These are phyloP conservation scores for Guadua angustifolia DNA, from an alignment of 176 grass and related monocot species.

Conservation along the genomic window DNA sequence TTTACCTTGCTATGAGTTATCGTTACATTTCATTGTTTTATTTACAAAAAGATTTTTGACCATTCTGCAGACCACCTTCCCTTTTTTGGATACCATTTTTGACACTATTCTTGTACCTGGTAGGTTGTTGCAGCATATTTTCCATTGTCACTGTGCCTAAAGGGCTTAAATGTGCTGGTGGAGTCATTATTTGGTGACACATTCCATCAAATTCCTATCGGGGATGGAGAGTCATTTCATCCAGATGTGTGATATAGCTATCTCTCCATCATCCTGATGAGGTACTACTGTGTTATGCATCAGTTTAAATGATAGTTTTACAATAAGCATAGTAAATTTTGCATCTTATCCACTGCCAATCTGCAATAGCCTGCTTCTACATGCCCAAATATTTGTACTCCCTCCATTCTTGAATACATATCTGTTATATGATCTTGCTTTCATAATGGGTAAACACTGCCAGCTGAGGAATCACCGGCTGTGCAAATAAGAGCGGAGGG, in stretches of 20 bases:
- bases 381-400: slow-evolving; percentile 5
- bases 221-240: slow-evolving; percentile 83
- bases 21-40: slow-evolving; percentile 32
- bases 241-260: slow-evolving; percentile 76
- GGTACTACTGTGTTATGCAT: slow-evolving; percentile 48
- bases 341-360: background rate
- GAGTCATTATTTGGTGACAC: slow-evolving; percentile 94
- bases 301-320: slow-evolving; percentile 29
- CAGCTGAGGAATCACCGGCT: too few species aligned
- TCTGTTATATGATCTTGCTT: too few species aligned
- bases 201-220: slow-evolving; percentile 73
- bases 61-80: background rate
- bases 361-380: background rate
- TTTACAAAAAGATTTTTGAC: background rate
- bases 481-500: too few species aligned
- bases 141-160: slow-evolving; percentile 70
- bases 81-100: slow-evolving; percentile 20
- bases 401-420: too few species aligned
- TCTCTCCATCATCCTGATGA: slow-evolving; percentile 90
- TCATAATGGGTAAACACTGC: too few species aligned
- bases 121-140: slow-evolving; percentile 86
- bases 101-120: slow-evolving; percentile 17
- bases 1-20: slow-evolving; percentile 8
- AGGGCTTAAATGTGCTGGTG: slow-evolving; percentile 77
- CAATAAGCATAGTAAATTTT: slow-evolving; percentile 3